Percentiles rank a stretch among this genome's conserved stretches.
Evolutionary conservation across 1,139 yeast genomes (phyloP).

Genomic region (Fermentozyma sake): DNA sequence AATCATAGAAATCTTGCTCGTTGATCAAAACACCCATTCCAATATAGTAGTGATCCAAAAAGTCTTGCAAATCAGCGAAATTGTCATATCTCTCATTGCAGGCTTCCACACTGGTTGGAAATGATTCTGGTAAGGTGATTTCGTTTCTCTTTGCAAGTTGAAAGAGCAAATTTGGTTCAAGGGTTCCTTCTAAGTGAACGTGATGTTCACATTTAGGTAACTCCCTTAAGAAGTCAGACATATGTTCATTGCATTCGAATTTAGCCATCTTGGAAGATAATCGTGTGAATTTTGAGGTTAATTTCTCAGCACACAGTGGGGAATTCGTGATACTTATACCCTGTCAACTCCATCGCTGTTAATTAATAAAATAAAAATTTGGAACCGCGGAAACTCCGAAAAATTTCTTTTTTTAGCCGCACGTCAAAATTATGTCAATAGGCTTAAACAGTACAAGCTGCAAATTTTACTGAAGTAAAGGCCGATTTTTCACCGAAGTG

Average conservation of each 20-base stretch:
- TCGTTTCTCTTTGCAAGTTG: slow-evolving; percentile 57
- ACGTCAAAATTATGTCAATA: too few species aligned
- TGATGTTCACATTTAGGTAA: slow-evolving; percentile 84
- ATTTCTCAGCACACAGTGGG: too few species aligned
- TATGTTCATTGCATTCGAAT: slow-evolving; percentile 6
- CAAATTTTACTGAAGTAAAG: too few species aligned
- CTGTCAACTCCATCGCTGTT: too few species aligned
- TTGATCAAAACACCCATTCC: slow-evolving; percentile 69
- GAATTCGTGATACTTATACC: too few species aligned
- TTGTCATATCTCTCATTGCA: slow-evolving; percentile 54
- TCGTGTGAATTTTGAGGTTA: slow-evolving; percentile 1
- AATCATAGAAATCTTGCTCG: slow-evolving; percentile 64
- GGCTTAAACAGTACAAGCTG: too few species aligned
- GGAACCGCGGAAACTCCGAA: too few species aligned
- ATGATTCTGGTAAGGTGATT: slow-evolving; percentile 52
- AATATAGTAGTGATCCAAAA: slow-evolving; percentile 69
- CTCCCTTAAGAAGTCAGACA: slow-evolving; percentile 47
- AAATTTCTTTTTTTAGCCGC: too few species aligned
- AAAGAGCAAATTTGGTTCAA: slow-evolving; percentile 67
- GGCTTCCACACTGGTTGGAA: slow-evolving; percentile 52
- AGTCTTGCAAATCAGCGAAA: slow-evolving; percentile 69
- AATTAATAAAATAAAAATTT: too few species aligned
- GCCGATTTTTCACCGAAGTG: too few species aligned
- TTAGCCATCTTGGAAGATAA: slow-evolving; percentile 3
- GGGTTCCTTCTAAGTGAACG: slow-evolving; percentile 75